These are phyloP conservation scores for Lablab purpureus DNA, from an alignment of 306 rosid genomes.

Conservation along the genomic window DNA sequence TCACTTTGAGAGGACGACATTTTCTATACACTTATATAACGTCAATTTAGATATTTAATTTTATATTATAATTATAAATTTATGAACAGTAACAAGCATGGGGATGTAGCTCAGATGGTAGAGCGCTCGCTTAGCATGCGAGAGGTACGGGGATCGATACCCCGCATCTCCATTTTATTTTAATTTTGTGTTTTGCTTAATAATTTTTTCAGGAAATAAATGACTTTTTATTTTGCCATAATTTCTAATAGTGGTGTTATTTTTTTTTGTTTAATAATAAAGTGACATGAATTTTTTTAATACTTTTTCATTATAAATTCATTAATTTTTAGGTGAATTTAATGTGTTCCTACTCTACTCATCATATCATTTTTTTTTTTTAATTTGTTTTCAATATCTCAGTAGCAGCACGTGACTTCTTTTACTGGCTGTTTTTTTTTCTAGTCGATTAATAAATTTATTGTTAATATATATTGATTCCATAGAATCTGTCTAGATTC, in stretches of 20 bases:
- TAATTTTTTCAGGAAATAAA: too few relatives aligned
- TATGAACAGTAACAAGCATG: neutral
- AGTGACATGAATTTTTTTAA: too few relatives aligned
- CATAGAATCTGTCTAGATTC: neutral
- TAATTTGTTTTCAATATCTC: too few relatives aligned
- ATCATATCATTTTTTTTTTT: too few relatives aligned
- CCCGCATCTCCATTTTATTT: conserved; percentile 72
- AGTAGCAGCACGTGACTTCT: too few relatives aligned
- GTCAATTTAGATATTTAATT: too few relatives aligned
- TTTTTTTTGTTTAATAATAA: too few relatives aligned
- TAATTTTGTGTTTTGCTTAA: neutral
- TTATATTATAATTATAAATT: too few relatives aligned
- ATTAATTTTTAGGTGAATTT: neutral
- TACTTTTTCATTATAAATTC: neutral
- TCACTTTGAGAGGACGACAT: neutral
- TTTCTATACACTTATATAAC: too few relatives aligned
- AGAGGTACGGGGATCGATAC: conserved; percentile 94
- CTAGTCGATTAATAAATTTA: neutral
- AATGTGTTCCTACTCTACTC: too few relatives aligned
- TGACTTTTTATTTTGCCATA: neutral
- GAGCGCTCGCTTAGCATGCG: conserved; percentile 99
- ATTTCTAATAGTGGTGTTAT: neutral
- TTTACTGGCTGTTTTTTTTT: too few relatives aligned
- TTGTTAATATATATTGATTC: neutral
- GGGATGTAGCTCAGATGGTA: conserved; percentile 99